These are phyloP conservation scores for Microbotryum scabiosae DNA, from an alignment of 1,284 basidiomycete species.

Conservation along the genomic window DNA sequence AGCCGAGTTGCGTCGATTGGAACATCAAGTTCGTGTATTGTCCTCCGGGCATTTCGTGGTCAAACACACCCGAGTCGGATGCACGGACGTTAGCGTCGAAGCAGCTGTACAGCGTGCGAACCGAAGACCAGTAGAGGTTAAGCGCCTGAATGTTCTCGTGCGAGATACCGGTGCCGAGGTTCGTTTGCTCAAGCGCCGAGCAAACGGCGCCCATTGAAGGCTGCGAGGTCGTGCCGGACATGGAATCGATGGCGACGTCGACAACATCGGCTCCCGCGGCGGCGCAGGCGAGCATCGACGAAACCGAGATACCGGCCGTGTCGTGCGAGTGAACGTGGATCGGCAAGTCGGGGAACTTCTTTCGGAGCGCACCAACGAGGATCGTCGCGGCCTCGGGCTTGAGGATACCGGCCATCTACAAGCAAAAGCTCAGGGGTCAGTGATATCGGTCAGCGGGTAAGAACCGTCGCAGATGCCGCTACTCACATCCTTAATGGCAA, in stretches of 20 bases:
- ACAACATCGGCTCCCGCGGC: conserved; percentile 95
- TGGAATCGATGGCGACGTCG: conserved; percentile 97
- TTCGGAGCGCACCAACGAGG: conserved; percentile 85
- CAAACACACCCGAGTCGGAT: conserved; percentile 89
- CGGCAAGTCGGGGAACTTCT: conserved; percentile 92
- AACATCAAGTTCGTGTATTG: conserved; percentile 56
- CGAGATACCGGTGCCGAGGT: conserved; percentile 89
- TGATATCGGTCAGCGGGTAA: not conserved
- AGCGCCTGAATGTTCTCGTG: conserved; percentile 96
- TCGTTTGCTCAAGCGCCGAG: conserved; percentile 89
- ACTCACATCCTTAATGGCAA: conserved; percentile 81
- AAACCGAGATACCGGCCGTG: conserved; percentile 94
- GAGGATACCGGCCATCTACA: conserved; percentile 83
- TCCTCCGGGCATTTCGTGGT: conserved; percentile 99
- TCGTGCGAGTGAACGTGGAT: conserved; percentile 99
- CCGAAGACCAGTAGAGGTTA: conserved; percentile 97
- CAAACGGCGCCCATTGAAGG: conserved; percentile 97
- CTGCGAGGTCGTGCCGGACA: conserved; percentile 97
- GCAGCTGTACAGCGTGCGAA: conserved; percentile 87
- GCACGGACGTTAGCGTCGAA: conserved; percentile 99
- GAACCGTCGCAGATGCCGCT: not conserved
- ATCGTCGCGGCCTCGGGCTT: conserved; percentile 89
- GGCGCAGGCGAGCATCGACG: conserved; percentile 92
- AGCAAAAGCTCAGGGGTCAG: not conserved
- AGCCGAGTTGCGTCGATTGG: conserved; percentile 95